Evolutionary conservation across 345 rosid species (phyloP), one percentile per base, ranked within the genome.

Genomic region (Boechera stricta): DNA sequence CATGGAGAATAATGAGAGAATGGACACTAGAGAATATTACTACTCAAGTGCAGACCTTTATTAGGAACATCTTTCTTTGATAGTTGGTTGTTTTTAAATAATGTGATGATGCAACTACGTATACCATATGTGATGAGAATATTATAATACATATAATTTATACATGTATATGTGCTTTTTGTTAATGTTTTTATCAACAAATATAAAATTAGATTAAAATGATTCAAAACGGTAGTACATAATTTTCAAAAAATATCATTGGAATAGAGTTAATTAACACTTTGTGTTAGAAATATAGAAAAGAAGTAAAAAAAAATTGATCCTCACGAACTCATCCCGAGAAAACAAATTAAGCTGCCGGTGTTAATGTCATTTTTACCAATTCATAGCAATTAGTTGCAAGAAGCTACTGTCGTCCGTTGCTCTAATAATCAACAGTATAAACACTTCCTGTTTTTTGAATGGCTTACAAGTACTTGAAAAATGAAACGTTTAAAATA

Each of bases 11-110:
- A 78, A 78, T 73, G 82, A 78, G 74, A 78, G 78, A 60, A 59
- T 78, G 77, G 82, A 72, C 82, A 73, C 78, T 60, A 60, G 82
- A 67, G 78, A 78, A 78, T 73, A 78, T 42, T 67, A 67, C 74
- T 78, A 78, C 81, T 72, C 73, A 52, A 73, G 69, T 73, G 82
- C 78, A 42, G 36, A 66, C 39, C 74, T 73, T 72, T 78, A 39
- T 72, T 78, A 58, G 51, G 73, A 72, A 59, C 48, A 66, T 36
- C 64, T 67, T 61, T 24, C 44, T 67, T 39, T 38, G 41, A 35
- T 48, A 24, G 8, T 12, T 70, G 12, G 29, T 42, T 63, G 13
- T 54, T 45, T 62, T 70, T n/a, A 35, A 77, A 64, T 71, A 16
- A 36, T 64, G 38, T 48, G 66, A 35, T 77, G 57, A 69, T 60